These are phyloP conservation scores for Coniochaeta sp. DNA, from an alignment of 2,329 filamentous ascomycete species.

Conservation along the genomic window DNA sequence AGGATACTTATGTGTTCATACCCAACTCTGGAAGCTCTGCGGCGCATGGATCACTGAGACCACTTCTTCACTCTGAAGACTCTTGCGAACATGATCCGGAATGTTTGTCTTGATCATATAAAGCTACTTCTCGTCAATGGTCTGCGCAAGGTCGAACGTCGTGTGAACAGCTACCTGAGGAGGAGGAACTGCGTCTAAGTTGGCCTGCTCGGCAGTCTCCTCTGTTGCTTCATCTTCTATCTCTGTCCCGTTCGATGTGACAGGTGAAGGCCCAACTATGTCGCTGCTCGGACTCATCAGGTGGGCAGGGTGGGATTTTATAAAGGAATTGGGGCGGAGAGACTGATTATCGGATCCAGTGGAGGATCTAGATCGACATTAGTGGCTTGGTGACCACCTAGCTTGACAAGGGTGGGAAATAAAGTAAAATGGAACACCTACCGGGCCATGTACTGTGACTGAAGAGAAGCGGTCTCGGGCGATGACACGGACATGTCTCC, in stretches of 20 bases:
- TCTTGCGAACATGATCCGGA: slow-evolving; percentile 48
- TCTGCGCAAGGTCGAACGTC: not conserved
- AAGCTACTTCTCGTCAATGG: slow-evolving; percentile 25
- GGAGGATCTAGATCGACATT: slow-evolving; percentile 29
- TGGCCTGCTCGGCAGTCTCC: slow-evolving; percentile 37
- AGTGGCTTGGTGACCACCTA: slow-evolving; percentile 1
- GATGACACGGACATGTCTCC: slow-evolving; percentile 50
- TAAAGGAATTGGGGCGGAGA: slow-evolving; percentile 43
- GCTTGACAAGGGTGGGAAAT: slow-evolving; percentile 5
- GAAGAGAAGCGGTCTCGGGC: slow-evolving; percentile 40
- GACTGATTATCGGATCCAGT: slow-evolving; percentile 36
- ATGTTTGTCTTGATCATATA: slow-evolving; percentile 50
- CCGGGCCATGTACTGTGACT: slow-evolving; percentile 44
- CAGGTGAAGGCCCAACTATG: slow-evolving; percentile 72
- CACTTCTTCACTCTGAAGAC: slow-evolving; percentile 62
- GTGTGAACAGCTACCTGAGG: slow-evolving; percentile 27
- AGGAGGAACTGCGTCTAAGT: slow-evolving; percentile 20
- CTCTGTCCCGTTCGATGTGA: slow-evolving; percentile 78
- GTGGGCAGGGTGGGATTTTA: slow-evolving; percentile 40
- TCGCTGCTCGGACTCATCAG: slow-evolving; percentile 57
- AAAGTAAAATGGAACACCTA: slow-evolving; percentile 26
- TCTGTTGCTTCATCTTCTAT: slow-evolving; percentile 72
- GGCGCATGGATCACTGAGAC: slow-evolving; percentile 90
- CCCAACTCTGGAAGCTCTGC: slow-evolving; percentile 74
- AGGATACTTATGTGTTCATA: slow-evolving; percentile 29